A percentile compares a stretch with the other conserved stretches of the same genome.
Conservation (phyloP, 768 basidiomycete species). For the Chalciporus sphaerocephalus region DNA sequence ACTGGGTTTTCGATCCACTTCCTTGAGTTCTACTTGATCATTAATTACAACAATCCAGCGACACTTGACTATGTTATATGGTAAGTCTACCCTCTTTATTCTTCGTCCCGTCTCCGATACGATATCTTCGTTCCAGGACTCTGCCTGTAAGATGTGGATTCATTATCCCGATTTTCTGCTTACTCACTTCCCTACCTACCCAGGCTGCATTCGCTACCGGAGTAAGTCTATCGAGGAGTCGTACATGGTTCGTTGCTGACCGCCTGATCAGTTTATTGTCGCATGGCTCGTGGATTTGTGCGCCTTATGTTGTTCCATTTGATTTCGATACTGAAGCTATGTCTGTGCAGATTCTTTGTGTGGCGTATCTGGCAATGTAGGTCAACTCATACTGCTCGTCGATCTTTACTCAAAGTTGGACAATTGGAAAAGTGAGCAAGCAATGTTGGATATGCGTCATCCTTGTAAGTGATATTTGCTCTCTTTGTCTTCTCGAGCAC, state of each 20-base stretch:
- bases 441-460: slow-evolving; percentile 6
- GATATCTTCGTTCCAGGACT: too few relatives aligned
- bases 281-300: slow-evolving; percentile 4
- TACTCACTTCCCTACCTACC: background rate
- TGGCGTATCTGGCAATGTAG: slow-evolving; percentile 20
- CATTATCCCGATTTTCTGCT: background rate
- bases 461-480: slow-evolving; percentile 17
- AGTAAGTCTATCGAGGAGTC: slow-evolving; percentile 8
- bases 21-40: slow-evolving; percentile 14
- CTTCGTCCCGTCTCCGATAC: too few relatives aligned
- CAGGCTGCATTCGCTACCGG: slow-evolving; percentile 9
- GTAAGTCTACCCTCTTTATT: too few relatives aligned
- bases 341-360: slow-evolving; percentile 11
- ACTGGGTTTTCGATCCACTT: slow-evolving; percentile 13
- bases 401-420: background rate
- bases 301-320: background rate
- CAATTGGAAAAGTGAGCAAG: slow-evolving; percentile 12
- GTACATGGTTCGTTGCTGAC: too few relatives aligned
- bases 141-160: slow-evolving; percentile 3
- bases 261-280: background rate
- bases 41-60: slow-evolving; percentile 5
- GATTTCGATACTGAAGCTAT: background rate
- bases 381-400: background rate
- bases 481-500: too few relatives aligned
- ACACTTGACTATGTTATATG: slow-evolving; percentile 7